phyloP scores from a whole-genome alignment of 768 basidiomycete species.

The Lactarius pseudohatsudake region DNA sequence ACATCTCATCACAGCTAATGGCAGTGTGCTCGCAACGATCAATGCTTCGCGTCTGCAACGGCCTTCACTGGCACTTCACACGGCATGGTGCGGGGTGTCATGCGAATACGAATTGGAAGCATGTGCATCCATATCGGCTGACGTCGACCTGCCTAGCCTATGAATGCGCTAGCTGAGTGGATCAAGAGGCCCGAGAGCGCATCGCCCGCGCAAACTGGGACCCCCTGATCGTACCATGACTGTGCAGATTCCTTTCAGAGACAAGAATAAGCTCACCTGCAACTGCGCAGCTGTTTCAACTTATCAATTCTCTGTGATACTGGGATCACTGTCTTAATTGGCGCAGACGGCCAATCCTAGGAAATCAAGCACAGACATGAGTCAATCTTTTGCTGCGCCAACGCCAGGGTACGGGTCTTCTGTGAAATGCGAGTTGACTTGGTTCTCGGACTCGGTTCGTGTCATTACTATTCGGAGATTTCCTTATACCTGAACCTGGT shows the following conservation, averaged over 20 bases:
- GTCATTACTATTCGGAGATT: neutral
- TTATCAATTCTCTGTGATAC: slow-evolving; percentile 16
- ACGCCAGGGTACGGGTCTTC: neutral
- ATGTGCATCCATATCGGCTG: neutral
- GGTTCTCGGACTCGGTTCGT: neutral
- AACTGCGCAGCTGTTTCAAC: slow-evolving; percentile 19
- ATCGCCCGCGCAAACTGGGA: neutral
- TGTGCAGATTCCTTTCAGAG: slow-evolving; percentile 7
- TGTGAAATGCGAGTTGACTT: slow-evolving; percentile 9
- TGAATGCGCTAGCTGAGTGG: neutral
- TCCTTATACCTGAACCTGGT: neutral
- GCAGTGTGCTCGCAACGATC: slow-evolving; percentile 1
- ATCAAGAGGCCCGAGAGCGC: neutral
- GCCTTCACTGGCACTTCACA: neutral
- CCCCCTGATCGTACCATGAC: neutral
- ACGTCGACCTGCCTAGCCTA: neutral
- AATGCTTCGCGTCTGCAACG: neutral
- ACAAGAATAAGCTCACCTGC: slow-evolving; percentile 10
- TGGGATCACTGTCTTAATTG: slow-evolving; percentile 3
- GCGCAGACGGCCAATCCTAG: slow-evolving; percentile 16
- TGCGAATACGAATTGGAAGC: neutral
- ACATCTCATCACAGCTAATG: neutral
- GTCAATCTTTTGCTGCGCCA: slow-evolving; percentile 15
- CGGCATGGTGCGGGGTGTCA: neutral
- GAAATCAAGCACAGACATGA: slow-evolving; percentile 15